Evolutionary conservation across 352 stramenopile species (phyloP), one percentile per base, ranked within the genome.

Genomic region (Pythium phragmitis): DNA sequence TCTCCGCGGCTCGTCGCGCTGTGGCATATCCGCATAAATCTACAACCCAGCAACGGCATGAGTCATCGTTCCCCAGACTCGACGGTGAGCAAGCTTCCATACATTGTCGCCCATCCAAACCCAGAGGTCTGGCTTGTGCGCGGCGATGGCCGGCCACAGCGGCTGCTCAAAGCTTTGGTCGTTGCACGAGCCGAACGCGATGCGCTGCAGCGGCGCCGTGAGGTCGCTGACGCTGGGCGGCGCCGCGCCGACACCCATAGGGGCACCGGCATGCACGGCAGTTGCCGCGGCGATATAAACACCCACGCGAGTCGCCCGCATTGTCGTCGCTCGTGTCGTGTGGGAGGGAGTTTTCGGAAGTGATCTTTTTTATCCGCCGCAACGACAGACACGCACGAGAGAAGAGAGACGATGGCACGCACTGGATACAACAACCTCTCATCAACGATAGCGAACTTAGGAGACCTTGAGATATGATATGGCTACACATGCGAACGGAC

Each of bases 41-140:
- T 90, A 51, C 39, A 30, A 39, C 34, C 7, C 39, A 30, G 34
- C 33, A 13, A 9, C 53, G 0, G 26, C 26, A 30, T 30, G 26
- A 30, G 26, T 30, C 26, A 3, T 30, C 26, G 4, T 30, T 5
- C 26, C 2, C 26, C 26, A 30, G 26, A 30, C 3, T 5, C 26
- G 26, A 30, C 4, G 2, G 26, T 5, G 26, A 30, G 26, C 4
- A 30, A 30, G 26, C 14, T 43, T 13, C 23, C 30, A 26, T 12
- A 26, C 85, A 50, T 93, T 95, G 73, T 96, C 87, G 66, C 87
- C 87, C 80, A 96, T 91, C 87, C 87, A 96, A 63, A 96, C 33
- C 83, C 83, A 96, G 13, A 94, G 69, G 30, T 96, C 79, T 2
- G 84, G 82, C 12, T 88, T 51, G 45, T 90, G 73, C 3, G 65